phyloP scores from a whole-genome alignment of 768 basidiomycete species.

The Amanita muscaria region DNA sequence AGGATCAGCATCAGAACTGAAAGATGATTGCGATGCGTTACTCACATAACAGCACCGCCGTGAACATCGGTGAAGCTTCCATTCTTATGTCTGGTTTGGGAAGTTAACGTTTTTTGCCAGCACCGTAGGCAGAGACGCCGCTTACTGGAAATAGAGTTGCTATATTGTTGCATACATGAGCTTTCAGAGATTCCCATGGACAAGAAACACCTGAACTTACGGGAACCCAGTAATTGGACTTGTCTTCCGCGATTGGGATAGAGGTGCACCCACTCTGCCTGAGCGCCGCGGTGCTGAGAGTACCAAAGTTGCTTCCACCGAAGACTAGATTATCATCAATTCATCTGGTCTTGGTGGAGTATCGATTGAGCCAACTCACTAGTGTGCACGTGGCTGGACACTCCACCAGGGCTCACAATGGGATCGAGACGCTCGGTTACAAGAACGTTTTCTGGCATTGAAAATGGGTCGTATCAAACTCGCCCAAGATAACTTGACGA shows the following conservation, averaged over 20 bases:
- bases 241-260: constrained; percentile 45
- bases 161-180: too few relatives aligned
- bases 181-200: too few relatives aligned
- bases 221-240: constrained; percentile 46
- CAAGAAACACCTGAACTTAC: constrained; percentile 28
- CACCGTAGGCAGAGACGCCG: neutral
- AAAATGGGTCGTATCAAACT: neutral
- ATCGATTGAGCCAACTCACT: too few relatives aligned
- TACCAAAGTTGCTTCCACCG: constrained; percentile 46
- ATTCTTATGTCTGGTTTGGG: constrained; percentile 27
- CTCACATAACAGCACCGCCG: constrained; percentile 23
- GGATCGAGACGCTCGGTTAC: constrained; percentile 36
- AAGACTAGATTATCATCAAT: too few relatives aligned
- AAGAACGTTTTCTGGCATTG: constrained; percentile 27
- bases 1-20: neutral
- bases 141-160: constrained; percentile 45
- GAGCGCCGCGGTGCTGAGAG: constrained; percentile 31
- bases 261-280: constrained; percentile 42
- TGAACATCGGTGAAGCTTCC: constrained; percentile 17
- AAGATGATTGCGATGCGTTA: neutral
- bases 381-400: constrained; percentile 39
- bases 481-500: neutral
- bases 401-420: constrained; percentile 30
- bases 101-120: neutral
- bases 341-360: too few relatives aligned